Evolutionary conservation across 2,329 filamentous ascomycete genomes (phyloP).

Genomic region (Fusarium praegraminearum): DNA sequence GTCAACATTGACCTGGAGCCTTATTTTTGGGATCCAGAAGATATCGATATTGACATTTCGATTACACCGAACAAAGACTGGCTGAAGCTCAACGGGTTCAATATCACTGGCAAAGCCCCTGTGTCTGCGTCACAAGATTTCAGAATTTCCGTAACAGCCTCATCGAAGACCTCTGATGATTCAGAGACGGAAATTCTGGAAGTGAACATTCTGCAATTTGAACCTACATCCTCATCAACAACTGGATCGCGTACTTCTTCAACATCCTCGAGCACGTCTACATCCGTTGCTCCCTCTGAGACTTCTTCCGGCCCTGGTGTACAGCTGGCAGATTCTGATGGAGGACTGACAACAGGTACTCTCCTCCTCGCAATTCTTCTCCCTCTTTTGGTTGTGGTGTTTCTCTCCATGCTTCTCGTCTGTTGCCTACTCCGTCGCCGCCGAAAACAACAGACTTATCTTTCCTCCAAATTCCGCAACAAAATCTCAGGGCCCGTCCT

Average conservation of each 20-base stretch:
- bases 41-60: conserved; percentile 54
- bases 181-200: conserved; percentile 55
- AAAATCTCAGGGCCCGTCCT: conserved; percentile 53
- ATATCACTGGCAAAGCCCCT: conserved; percentile 58
- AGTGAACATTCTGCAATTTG: conserved; percentile 52
- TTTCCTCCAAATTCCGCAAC: conserved; percentile 48
- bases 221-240: conserved; percentile 37
- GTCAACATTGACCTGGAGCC: conserved; percentile 59
- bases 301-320: conserved; percentile 31
- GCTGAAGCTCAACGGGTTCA: conserved; percentile 56
- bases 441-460: conserved; percentile 46
- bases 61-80: conserved; percentile 56
- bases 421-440: conserved; percentile 53
- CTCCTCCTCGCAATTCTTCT: conserved; percentile 60
- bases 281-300: conserved; percentile 40
- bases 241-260: conserved; percentile 29
- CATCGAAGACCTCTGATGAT: conserved; percentile 51
- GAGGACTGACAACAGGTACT: conserved; percentile 49
- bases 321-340: conserved; percentile 26
- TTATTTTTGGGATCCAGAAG: conserved; percentile 57
- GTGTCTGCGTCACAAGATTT: conserved; percentile 50
- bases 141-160: conserved; percentile 50
- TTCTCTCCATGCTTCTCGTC: conserved; percentile 51
- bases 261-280: conserved; percentile 36
- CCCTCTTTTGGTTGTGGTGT: conserved; percentile 54